Conservation (phyloP, 306 rosid genomes). For the Vicia sativa region DNA sequence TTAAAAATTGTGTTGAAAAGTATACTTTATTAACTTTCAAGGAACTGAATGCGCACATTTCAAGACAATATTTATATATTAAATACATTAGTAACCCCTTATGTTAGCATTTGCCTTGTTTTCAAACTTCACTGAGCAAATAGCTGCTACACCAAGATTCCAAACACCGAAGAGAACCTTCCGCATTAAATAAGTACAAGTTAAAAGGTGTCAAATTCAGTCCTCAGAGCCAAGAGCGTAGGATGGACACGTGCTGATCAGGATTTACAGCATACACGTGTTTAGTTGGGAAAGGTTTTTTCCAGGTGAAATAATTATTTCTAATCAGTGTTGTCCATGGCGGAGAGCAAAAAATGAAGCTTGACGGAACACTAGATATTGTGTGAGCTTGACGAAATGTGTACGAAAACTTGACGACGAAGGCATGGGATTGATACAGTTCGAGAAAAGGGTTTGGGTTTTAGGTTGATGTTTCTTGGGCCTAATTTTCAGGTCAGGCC, state of each 20-base stretch:
- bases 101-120: neutral
- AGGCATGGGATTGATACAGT: no score
- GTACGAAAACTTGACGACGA: no score
- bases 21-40: no score
- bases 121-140: conserved; percentile 9
- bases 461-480: no score
- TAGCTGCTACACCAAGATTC: neutral
- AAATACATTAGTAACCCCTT: no score
- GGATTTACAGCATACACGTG: neutral
- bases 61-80: no score
- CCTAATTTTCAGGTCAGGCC: no score
- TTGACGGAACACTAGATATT: no score
- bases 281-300: neutral
- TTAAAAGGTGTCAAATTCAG: conserved; percentile 8
- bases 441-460: no score
- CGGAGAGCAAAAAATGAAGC: neutral
- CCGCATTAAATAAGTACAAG: neutral
- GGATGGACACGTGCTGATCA: conserved; percentile 13
- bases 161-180: neutral
- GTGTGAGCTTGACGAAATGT: no score
- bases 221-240: neutral
- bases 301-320: neutral
- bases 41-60: no score
- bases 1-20: no score
- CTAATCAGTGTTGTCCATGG: neutral